These are phyloP conservation scores for Microdochium bolleyi DNA, from an alignment of 2,329 filamentous ascomycete species.

Conservation along the genomic window DNA sequence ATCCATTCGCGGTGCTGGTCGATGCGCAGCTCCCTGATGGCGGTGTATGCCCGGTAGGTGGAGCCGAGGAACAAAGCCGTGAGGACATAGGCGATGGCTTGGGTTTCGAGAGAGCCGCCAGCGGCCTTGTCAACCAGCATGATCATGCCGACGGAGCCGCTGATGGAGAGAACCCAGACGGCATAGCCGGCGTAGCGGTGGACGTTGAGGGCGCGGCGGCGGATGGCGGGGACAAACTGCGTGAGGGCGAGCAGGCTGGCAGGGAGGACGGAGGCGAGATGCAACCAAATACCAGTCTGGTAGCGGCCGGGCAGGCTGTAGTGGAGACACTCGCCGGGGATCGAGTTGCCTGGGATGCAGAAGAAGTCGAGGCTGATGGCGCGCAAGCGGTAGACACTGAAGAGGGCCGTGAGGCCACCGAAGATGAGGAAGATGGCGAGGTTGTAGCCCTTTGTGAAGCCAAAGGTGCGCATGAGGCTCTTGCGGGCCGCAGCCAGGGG, in stretches of 20 bases:
- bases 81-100: constrained; percentile 32
- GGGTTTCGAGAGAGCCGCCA: constrained; percentile 44
- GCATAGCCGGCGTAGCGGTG: constrained; percentile 56
- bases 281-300: constrained; percentile 33
- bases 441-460: constrained; percentile 50
- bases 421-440: constrained; percentile 45
- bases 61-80: constrained; percentile 34
- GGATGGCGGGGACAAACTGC: constrained; percentile 39
- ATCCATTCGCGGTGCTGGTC: constrained; percentile 59
- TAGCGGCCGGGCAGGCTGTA: constrained; percentile 17
- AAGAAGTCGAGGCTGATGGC: constrained; percentile 37
- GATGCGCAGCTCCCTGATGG: constrained; percentile 53
- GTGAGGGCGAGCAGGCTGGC: constrained; percentile 32
- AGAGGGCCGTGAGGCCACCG: constrained; percentile 33
- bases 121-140: constrained; percentile 44
- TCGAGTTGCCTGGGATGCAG: constrained; percentile 19
- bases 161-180: constrained; percentile 36
- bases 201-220: constrained; percentile 38
- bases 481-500: background rate
- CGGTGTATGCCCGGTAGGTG: constrained; percentile 40
- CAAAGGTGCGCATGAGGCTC: constrained; percentile 22
- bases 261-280: constrained; percentile 36
- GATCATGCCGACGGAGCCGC: constrained; percentile 39
- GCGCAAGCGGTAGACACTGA: constrained; percentile 36
- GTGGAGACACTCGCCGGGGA: constrained; percentile 34